Conservation (phyloP, 768 basidiomycete species). For the Boletus vinaceobasis region DNA sequence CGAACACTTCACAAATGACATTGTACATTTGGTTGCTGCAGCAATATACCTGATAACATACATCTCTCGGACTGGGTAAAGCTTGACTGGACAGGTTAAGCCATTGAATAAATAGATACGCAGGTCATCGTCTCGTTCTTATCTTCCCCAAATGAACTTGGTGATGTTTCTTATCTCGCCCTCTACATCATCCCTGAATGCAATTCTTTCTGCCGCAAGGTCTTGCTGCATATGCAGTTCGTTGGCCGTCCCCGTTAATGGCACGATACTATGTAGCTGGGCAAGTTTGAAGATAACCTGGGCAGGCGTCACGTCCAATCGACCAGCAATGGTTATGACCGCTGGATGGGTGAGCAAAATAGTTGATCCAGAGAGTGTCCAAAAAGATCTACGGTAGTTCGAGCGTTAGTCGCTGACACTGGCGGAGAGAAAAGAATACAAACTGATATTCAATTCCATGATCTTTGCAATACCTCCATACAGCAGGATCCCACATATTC, state of each 20-base stretch:
- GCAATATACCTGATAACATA: constrained; percentile 7
- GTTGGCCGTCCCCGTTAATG: constrained; percentile 72
- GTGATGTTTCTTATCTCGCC: constrained; percentile 22
- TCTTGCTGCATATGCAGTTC: constrained; percentile 68
- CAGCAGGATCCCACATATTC: constrained; percentile 69
- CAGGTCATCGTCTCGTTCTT: not conserved
- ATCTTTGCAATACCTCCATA: constrained; percentile 60
- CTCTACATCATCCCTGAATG: constrained; percentile 30
- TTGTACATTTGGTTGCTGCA: not conserved
- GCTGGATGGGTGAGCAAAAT: constrained; percentile 49
- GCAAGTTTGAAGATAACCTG: constrained; percentile 70
- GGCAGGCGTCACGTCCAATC: constrained; percentile 52
- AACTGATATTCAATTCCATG: constrained; percentile 74
- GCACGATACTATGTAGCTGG: constrained; percentile 62
- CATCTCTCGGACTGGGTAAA: constrained; percentile 1
- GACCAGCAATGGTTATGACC: constrained; percentile 42
- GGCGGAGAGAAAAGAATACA: constrained; percentile 6
- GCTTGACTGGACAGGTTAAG: not conserved
- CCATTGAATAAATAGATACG: not conserved
- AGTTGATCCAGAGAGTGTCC: constrained; percentile 83
- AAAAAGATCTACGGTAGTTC: constrained; percentile 60
- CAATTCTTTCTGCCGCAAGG: constrained; percentile 42
- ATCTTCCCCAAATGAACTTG: constrained; percentile 31
- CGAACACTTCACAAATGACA: not conserved
- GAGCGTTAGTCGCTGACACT: not conserved